A percentile compares a stretch with the other conserved stretches of the same genome.
These are phyloP conservation scores for Phytophthora citrophthora DNA, from an alignment of 352 stramenopile species.

Conservation along the genomic window DNA sequence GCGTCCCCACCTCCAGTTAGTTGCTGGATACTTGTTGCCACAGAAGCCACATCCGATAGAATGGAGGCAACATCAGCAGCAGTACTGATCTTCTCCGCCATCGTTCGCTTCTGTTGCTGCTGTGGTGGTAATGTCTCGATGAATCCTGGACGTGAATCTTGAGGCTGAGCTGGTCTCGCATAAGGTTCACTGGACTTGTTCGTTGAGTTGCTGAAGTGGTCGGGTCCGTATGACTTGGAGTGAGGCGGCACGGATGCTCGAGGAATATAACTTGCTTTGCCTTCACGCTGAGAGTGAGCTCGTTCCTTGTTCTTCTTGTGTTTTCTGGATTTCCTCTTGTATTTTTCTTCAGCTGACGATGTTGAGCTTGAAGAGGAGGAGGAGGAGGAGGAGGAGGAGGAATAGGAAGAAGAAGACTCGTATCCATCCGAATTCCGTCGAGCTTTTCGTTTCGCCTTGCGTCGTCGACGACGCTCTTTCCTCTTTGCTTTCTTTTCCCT, in stretches of 20 bases:
- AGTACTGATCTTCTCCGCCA: slow-evolving; percentile 31
- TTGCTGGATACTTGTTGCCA: slow-evolving; percentile 33
- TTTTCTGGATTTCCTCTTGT: slow-evolving; percentile 40
- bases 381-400: slow-evolving; percentile 19
- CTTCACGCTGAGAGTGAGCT: slow-evolving; percentile 23
- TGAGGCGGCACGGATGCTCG: slow-evolving; percentile 9
- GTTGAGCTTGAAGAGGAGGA: slow-evolving; percentile 27
- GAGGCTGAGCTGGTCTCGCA: slow-evolving; percentile 7
- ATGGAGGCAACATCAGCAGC: slow-evolving; percentile 28
- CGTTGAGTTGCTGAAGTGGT: slow-evolving; percentile 17
- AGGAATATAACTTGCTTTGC: slow-evolving; percentile 12
- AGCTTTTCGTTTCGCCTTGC: slow-evolving; percentile 33
- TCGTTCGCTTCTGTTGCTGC: slow-evolving; percentile 24
- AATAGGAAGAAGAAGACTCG: slow-evolving; percentile 27
- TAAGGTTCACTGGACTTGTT: slow-evolving; percentile 18
- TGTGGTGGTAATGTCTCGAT: slow-evolving; percentile 30
- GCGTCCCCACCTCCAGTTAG: slow-evolving; percentile 20
- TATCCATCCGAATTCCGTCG: slow-evolving; percentile 20
- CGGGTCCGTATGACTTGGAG: slow-evolving; percentile 26
- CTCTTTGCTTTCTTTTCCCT: slow-evolving; percentile 29
- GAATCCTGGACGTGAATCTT: slow-evolving; percentile 6
- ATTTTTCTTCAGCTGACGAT: slow-evolving; percentile 37
- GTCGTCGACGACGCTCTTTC: slow-evolving; percentile 33
- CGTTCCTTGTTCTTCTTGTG: slow-evolving; percentile 35
- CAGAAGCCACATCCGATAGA: slow-evolving; percentile 30